A percentile compares a stretch with the other conserved stretches of the same genome.
Conservation (phyloP, 192 early-diverging fungal species). For the Coemansia sp. region DNA sequence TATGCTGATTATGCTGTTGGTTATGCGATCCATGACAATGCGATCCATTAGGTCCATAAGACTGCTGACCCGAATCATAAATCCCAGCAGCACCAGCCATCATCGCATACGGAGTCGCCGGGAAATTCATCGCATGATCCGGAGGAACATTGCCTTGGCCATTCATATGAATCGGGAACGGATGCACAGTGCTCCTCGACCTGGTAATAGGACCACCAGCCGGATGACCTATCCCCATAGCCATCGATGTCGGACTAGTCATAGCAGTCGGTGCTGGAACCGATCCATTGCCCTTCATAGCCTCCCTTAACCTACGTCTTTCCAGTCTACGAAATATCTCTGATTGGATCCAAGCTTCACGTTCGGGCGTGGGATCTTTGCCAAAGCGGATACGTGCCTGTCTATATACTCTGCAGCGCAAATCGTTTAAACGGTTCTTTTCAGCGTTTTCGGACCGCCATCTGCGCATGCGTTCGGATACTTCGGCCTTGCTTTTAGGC, state of each 20-base stretch:
- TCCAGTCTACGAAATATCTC: constrained; percentile 62
- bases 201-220: constrained; percentile 45
- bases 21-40: not conserved
- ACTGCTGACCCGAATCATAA: constrained; percentile 27
- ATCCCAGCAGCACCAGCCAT: constrained; percentile 26
- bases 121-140: constrained; percentile 46
- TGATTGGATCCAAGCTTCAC: constrained; percentile 65
- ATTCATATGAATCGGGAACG: constrained; percentile 43
- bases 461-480: constrained; percentile 56
- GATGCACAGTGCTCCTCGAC: constrained; percentile 47
- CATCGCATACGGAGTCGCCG: constrained; percentile 49
- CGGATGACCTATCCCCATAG: constrained; percentile 18
- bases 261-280: constrained; percentile 40
- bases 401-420: constrained; percentile 73
- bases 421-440: constrained; percentile 66
- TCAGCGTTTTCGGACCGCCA: constrained; percentile 58
- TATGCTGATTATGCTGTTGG: constrained; percentile 10
- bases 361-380: constrained; percentile 60
- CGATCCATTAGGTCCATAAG: constrained; percentile 3
- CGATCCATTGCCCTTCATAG: constrained; percentile 48
- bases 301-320: constrained; percentile 50
- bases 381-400: constrained; percentile 66
- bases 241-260: constrained; percentile 26
- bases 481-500: constrained; percentile 56
- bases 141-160: constrained; percentile 11